A percentile compares a stretch with the other conserved stretches of the same genome.
Evolutionary conservation across 1,139 yeast species (phyloP).

Genomic region (Geotrichum aggregatum): DNA sequence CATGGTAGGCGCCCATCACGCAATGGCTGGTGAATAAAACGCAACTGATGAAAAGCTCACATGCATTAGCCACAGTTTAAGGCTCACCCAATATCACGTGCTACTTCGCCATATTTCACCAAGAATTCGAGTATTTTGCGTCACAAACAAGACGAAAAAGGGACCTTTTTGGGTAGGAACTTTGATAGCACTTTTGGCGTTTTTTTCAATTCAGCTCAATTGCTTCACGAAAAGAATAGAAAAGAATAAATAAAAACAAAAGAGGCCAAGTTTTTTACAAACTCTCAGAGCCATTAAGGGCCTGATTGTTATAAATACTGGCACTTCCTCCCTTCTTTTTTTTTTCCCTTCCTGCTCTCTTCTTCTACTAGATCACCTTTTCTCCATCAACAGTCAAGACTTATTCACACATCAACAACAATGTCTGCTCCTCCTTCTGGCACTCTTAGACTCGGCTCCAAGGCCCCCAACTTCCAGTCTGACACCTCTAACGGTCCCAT

Average conservation of each 20-base stretch:
- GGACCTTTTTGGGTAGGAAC: too few relatives aligned
- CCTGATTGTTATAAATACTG: not conserved
- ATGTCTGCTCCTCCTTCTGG: constrained; percentile 28
- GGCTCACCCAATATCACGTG: constrained; percentile 15
- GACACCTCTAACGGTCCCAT: constrained; percentile 71
- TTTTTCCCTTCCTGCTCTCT: not conserved
- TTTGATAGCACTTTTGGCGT: too few relatives aligned
- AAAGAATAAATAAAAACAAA: not conserved
- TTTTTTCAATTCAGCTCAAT: not conserved
- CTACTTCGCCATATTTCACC: constrained; percentile 10
- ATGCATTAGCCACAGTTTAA: not conserved
- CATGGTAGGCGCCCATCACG: not conserved
- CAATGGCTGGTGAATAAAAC: not conserved
- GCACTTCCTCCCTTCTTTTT: not conserved
- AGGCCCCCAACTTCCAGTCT: constrained; percentile 75
- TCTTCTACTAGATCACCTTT: constrained; percentile 2
- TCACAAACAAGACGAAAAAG: not conserved
- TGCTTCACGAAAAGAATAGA: not conserved
- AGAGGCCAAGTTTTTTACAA: not conserved
- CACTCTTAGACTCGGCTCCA: constrained; percentile 53
- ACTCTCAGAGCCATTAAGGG: not conserved
- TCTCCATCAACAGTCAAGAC: not conserved
- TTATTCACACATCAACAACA: not conserved
- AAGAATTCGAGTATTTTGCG: not conserved
- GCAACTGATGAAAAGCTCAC: not conserved